These are phyloP conservation scores for Fusarium sp. DNA, from an alignment of 2,329 filamentous ascomycete species.

Conservation along the genomic window DNA sequence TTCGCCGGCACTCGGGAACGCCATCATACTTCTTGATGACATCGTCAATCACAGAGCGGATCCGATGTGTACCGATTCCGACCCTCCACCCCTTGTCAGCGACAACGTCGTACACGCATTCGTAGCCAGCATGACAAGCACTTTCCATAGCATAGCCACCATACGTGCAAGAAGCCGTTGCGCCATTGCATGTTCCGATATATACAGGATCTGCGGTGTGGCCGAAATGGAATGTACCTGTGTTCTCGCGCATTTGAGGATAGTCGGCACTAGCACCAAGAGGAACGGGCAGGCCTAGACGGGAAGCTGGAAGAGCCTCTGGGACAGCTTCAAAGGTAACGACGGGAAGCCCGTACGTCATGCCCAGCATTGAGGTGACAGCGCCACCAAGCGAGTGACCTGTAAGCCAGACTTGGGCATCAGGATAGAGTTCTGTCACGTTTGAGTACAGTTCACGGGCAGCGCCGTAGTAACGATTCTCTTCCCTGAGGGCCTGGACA, in stretches of 20 bases:
- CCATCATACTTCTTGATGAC: slow-evolving; percentile 86
- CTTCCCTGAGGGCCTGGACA: slow-evolving; percentile 76
- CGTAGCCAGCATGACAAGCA: slow-evolving; percentile 87
- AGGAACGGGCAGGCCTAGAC: slow-evolving; percentile 87
- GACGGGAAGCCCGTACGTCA: slow-evolving; percentile 92
- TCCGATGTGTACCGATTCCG: slow-evolving; percentile 90
- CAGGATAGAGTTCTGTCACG: slow-evolving; percentile 87
- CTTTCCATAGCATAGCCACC: slow-evolving; percentile 95
- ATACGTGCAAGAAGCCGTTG: slow-evolving; percentile 88
- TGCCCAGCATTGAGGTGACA: slow-evolving; percentile 85
- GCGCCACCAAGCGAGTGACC: slow-evolving; percentile 95
- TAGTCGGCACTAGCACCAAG: slow-evolving; percentile 79
- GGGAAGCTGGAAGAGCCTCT: slow-evolving; percentile 86
- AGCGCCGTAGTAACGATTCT: slow-evolving; percentile 92
- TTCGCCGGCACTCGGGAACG: slow-evolving; percentile 80
- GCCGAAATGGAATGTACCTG: slow-evolving; percentile 89
- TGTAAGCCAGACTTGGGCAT: slow-evolving; percentile 86
- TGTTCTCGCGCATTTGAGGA: slow-evolving; percentile 78
- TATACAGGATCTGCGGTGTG: slow-evolving; percentile 96
- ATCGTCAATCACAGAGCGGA: slow-evolving; percentile 87
- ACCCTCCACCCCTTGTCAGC: slow-evolving; percentile 92
- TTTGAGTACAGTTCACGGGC: slow-evolving; percentile 92
- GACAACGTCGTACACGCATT: slow-evolving; percentile 94
- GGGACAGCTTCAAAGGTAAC: slow-evolving; percentile 94
- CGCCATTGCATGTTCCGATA: slow-evolving; percentile 92